A percentile compares a stretch with the other conserved stretches of the same genome.
phyloP scores from a whole-genome alignment of 1,284 basidiomycete genomes.

The Ceratobasidium sp. region DNA sequence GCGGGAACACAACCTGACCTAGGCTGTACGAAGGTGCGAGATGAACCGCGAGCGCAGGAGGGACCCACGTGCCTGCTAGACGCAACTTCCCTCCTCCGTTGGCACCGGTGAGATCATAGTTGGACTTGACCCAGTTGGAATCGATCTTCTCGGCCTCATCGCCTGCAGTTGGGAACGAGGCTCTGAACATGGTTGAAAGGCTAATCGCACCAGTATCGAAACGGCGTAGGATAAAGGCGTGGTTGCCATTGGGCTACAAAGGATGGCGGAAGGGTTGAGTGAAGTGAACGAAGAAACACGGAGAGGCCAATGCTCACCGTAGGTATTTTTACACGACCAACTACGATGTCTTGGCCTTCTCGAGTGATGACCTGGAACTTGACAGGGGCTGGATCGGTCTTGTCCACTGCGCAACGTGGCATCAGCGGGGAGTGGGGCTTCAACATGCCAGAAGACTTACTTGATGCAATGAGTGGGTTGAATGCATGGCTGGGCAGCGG shows the following conservation, averaged over 20 bases:
- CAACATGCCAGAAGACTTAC: constrained; percentile 18
- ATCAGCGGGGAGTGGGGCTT: constrained; percentile 10
- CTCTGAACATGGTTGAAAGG: constrained; percentile 97
- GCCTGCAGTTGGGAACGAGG: constrained; percentile 88
- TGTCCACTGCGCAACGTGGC: constrained; percentile 34
- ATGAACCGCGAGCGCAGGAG: constrained; percentile 71
- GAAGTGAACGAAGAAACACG: constrained; percentile 11
- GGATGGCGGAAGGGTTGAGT: constrained; percentile 35
- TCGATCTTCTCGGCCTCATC: constrained; percentile 86
- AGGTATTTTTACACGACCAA: constrained; percentile 93
- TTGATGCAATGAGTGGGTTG: constrained; percentile 43
- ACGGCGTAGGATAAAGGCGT: constrained; percentile 94
- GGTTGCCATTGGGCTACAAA: constrained; percentile 67
- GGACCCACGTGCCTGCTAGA: constrained; percentile 92
- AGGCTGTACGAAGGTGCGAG: constrained; percentile 63
- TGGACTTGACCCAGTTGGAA: constrained; percentile 84
- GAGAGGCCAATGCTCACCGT: constrained; percentile 66
- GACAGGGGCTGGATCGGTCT: constrained; percentile 57
- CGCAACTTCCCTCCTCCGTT: constrained; percentile 80
- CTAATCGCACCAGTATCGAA: constrained; percentile 97
- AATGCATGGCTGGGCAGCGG: constrained; percentile 39
- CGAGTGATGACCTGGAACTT: constrained; percentile 87
- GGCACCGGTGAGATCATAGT: constrained; percentile 80
- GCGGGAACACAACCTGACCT: constrained; percentile 69
- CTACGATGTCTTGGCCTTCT: constrained; percentile 84